Conservation (phyloP, 768 basidiomycete species). For the Suillus brevipes region DNA sequence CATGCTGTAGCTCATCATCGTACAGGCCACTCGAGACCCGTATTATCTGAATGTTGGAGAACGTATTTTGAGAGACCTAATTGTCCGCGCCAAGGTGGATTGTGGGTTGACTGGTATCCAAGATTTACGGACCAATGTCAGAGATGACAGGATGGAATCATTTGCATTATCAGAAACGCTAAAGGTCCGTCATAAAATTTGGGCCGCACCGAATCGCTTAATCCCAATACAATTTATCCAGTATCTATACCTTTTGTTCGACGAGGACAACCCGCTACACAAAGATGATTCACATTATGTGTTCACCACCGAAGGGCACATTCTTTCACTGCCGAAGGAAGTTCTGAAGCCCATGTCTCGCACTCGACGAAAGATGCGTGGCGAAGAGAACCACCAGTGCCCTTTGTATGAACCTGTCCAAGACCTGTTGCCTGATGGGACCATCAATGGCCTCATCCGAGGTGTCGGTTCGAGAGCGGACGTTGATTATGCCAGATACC, state of each 20-base stretch:
- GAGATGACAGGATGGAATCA: conserved; percentile 95
- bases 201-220: background rate
- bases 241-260: conserved; percentile 94
- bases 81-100: conserved; percentile 69
- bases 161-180: conserved; percentile 93
- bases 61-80: conserved; percentile 75
- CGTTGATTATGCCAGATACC: conserved; percentile 74
- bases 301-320: conserved; percentile 95
- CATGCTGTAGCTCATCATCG: conserved; percentile 10
- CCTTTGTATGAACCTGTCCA: conserved; percentile 58
- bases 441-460: conserved; percentile 51
- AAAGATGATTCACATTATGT: conserved; percentile 82
- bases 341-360: conserved; percentile 59
- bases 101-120: conserved; percentile 86
- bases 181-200: conserved; percentile 51
- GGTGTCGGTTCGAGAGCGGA: conserved; percentile 77
- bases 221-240: conserved; percentile 31
- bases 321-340: conserved; percentile 62
- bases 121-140: conserved; percentile 74
- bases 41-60: conserved; percentile 94
- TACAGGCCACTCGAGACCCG: conserved; percentile 87
- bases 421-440: conserved; percentile 31
- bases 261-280: conserved; percentile 77
- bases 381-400: conserved; percentile 70
- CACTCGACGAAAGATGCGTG: conserved; percentile 58